Evolutionary conservation across 805 yeast species (phyloP).

Genomic region (Ogataea chonburiensis): DNA sequence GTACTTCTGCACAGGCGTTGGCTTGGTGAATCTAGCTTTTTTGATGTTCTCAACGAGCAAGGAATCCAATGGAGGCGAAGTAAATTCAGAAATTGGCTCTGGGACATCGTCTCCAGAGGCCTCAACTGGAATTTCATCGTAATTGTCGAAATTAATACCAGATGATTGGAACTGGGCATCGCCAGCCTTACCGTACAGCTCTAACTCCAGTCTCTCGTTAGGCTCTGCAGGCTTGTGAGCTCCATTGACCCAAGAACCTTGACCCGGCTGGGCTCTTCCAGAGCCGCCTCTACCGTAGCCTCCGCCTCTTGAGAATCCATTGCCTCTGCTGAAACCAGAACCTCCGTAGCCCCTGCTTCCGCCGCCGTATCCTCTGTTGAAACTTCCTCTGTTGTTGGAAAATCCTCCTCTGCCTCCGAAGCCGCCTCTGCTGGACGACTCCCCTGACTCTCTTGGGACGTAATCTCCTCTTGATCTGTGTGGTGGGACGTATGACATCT

Average conservation of each 20-base stretch:
- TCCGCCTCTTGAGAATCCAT: slow-evolving; percentile 35
- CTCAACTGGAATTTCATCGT: slow-evolving; percentile 98
- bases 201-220: slow-evolving; percentile 68
- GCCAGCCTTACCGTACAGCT: slow-evolving; percentile 78
- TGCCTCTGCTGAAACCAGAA: slow-evolving; percentile 33
- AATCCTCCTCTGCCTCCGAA: slow-evolving; percentile 31
- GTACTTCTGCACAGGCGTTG: slow-evolving; percentile 96
- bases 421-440: slow-evolving; percentile 32
- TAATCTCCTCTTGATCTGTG: slow-evolving; percentile 39
- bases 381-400: slow-evolving; percentile 24
- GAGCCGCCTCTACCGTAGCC: slow-evolving; percentile 32
- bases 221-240: slow-evolving; percentile 79
- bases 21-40: slow-evolving; percentile 87
- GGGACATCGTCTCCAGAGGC: slow-evolving; percentile 95
- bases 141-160: slow-evolving; percentile 98
- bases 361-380: slow-evolving; percentile 32
- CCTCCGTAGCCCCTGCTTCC: slow-evolving; percentile 34
- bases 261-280: slow-evolving; percentile 44
- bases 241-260: slow-evolving; percentile 86
- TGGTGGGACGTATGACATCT: slow-evolving; percentile 48
- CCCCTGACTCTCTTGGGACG: slow-evolving; percentile 19
- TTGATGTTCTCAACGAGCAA: slow-evolving; percentile 83
- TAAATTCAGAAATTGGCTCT: slow-evolving; percentile 84
- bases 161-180: slow-evolving; percentile 81
- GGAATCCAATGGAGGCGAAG: slow-evolving; percentile 87